Conservation (phyloP, 2,329 filamentous ascomycete genomes). For the Fusarium sp. region DNA sequence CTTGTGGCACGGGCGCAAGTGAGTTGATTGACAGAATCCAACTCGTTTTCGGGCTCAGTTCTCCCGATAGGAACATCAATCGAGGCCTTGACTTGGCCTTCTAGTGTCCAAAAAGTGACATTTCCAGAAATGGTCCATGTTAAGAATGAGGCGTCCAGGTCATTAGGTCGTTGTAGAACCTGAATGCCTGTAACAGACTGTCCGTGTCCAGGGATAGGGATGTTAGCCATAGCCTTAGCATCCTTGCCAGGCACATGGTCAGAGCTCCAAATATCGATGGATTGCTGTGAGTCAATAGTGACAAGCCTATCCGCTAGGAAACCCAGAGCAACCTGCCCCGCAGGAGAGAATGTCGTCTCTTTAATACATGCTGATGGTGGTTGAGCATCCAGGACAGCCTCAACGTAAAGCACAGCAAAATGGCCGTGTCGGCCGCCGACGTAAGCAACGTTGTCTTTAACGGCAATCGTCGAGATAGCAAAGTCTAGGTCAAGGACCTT, state of each 20-base stretch:
- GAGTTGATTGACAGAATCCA: conserved; percentile 70
- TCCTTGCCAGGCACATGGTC: conserved; percentile 59
- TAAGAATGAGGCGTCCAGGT: conserved; percentile 78
- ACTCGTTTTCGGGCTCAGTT: conserved; percentile 61
- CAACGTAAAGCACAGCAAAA: conserved; percentile 67
- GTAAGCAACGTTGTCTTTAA: conserved; percentile 71
- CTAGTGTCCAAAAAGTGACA: conserved; percentile 84
- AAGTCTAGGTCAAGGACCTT: conserved; percentile 77
- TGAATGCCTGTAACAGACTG: conserved; percentile 81
- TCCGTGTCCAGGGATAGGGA: conserved; percentile 72
- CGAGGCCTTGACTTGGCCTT: conserved; percentile 76
- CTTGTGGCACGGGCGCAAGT: conserved; percentile 71
- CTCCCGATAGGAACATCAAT: conserved; percentile 79
- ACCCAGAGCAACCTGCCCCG: conserved; percentile 75
- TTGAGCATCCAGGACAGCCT: conserved; percentile 61
- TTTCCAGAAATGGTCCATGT: conserved; percentile 89
- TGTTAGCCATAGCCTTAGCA: conserved; percentile 58
- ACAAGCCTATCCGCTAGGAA: conserved; percentile 76
- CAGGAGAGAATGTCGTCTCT: conserved; percentile 55
- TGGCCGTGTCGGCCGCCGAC: conserved; percentile 76
- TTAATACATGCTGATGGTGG: conserved; percentile 55
- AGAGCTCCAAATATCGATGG: conserved; percentile 76
- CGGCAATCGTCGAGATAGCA: conserved; percentile 74
- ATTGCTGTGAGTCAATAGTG: conserved; percentile 80
- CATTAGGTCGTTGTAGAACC: conserved; percentile 70